Conservation (phyloP, 768 basidiomycete genomes). For the Boletellus emodensis region DNA sequence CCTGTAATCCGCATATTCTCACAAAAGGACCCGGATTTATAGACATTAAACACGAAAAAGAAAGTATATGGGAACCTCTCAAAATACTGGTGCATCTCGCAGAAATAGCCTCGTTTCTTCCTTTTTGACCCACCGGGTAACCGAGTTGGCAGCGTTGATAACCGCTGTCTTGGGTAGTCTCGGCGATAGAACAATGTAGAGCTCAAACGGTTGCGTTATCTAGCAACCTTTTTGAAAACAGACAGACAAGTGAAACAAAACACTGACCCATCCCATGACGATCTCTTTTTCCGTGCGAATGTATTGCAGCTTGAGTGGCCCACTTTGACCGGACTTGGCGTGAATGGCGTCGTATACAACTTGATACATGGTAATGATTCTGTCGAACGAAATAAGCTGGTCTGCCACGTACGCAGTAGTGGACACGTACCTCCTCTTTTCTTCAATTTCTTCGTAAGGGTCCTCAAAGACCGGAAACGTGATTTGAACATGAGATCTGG, state of each 20-base stretch:
- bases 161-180: slow-evolving; percentile 83
- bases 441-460: slow-evolving; percentile 64
- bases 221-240: slow-evolving; percentile 28
- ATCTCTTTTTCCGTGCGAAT: slow-evolving; percentile 82
- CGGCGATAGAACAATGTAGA: slow-evolving; percentile 82
- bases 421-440: slow-evolving; percentile 52
- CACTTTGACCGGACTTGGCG: slow-evolving; percentile 79
- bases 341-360: slow-evolving; percentile 85
- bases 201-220: slow-evolving; percentile 92
- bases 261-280: slow-evolving; percentile 89
- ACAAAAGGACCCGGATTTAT: no score
- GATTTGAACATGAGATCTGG: slow-evolving; percentile 82
- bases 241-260: not conserved
- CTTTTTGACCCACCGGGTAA: slow-evolving; percentile 87
- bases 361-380: slow-evolving; percentile 86
- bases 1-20: no score
- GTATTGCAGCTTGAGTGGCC: slow-evolving; percentile 81
- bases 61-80: not conserved
- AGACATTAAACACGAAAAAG: no score
- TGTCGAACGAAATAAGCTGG: slow-evolving; percentile 29
- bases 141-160: slow-evolving; percentile 84
- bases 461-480: slow-evolving; percentile 85
- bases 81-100: slow-evolving; percentile 88
- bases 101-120: slow-evolving; percentile 83
- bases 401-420: not conserved